Evolutionary conservation across 2,329 filamentous ascomycete species (phyloP).

Genomic region (Aureobasidium sp.): DNA sequence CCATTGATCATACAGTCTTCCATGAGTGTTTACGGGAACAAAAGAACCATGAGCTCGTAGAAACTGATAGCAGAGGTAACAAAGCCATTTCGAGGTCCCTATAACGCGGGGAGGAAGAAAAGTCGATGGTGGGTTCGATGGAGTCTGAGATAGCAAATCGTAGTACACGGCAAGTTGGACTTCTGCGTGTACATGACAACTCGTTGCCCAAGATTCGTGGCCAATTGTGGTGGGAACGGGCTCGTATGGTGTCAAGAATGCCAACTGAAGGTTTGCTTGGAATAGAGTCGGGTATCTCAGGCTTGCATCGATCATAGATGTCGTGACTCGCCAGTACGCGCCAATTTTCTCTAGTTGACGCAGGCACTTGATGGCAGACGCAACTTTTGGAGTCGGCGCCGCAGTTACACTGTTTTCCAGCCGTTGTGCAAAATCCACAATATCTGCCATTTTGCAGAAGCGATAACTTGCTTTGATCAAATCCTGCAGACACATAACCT

Average conservation of each 20-base stretch:
- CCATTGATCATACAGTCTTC: slow-evolving; percentile 11
- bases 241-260: slow-evolving; percentile 1
- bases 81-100: slow-evolving; percentile 9
- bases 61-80: slow-evolving; percentile 10
- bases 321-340: not conserved
- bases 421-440: not conserved
- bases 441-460: not conserved
- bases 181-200: slow-evolving; percentile 11
- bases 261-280: not conserved
- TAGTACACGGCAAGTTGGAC: slow-evolving; percentile 9
- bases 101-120: not conserved
- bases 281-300: not conserved
- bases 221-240: not conserved
- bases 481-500: not conserved
- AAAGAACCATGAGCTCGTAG: not conserved
- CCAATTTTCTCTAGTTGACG: slow-evolving; percentile 9
- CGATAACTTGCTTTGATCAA: not conserved
- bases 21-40: not conserved
- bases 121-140: too few relatives aligned
- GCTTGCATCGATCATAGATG: not conserved
- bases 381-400: not conserved
- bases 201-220: slow-evolving; percentile 5
- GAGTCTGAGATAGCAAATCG: not conserved
- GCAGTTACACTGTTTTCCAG: not conserved
- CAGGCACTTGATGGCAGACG: slow-evolving; percentile 7